A percentile compares a stretch with the other conserved stretches of the same genome.
phyloP scores from a whole-genome alignment of 768 basidiomycete species.

The Pleurotus giganteus region DNA sequence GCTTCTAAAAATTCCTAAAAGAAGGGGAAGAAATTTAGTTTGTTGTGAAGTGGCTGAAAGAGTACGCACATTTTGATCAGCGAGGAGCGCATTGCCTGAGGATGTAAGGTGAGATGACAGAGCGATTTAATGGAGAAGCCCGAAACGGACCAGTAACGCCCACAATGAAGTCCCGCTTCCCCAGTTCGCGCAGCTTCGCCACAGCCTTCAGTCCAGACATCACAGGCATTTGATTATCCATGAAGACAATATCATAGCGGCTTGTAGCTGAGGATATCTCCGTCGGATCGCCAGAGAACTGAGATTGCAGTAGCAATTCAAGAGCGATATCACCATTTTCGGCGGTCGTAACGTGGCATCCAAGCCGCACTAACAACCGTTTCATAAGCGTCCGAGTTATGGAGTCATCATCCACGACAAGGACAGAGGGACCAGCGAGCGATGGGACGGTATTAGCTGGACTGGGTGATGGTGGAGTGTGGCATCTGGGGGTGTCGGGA shows the following conservation, averaged over 20 bases:
- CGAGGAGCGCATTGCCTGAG: slow-evolving; percentile 42
- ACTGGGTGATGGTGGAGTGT: slow-evolving; percentile 7
- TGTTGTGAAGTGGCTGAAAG: slow-evolving; percentile 13
- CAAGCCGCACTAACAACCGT: slow-evolving; percentile 60
- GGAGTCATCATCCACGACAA: slow-evolving; percentile 67
- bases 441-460: neutral
- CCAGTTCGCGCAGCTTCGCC: slow-evolving; percentile 45
- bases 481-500: neutral
- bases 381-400: slow-evolving; percentile 65
- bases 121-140: neutral
- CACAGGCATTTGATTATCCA: slow-evolving; percentile 65
- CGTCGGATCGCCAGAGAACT: slow-evolving; percentile 5
- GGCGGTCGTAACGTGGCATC: slow-evolving; percentile 58
- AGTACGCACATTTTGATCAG: slow-evolving; percentile 39
- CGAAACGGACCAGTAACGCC: slow-evolving; percentile 51
- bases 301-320: slow-evolving; percentile 45
- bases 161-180: slow-evolving; percentile 60
- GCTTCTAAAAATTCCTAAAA: slow-evolving; percentile 50
- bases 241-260: slow-evolving; percentile 23
- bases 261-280: neutral
- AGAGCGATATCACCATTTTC: slow-evolving; percentile 67
- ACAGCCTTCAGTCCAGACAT: slow-evolving; percentile 60
- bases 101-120: neutral
- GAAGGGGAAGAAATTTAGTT: neutral
- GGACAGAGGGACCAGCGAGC: slow-evolving; percentile 35